Percentiles rank a stretch among this genome's conserved stretches.
Conservation (phyloP, 164 flowering plant genomes). For the Akebia trifoliata region DNA sequence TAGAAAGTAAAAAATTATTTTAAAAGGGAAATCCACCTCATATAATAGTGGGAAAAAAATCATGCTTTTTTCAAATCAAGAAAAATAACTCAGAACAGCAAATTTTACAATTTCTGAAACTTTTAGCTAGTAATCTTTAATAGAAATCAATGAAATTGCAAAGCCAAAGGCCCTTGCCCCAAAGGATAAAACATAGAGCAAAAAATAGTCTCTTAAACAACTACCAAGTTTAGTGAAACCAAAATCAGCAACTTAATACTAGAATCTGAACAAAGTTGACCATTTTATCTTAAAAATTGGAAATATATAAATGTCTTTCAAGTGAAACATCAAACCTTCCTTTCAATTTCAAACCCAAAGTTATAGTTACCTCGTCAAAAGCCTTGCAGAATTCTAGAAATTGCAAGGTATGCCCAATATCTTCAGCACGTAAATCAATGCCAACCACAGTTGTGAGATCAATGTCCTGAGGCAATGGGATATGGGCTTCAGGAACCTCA, state of each 20-base stretch:
- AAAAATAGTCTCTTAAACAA: too few species aligned
- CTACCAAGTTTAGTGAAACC: too few species aligned
- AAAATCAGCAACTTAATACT: too few species aligned
- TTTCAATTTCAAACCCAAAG: background rate
- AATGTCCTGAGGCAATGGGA: conserved; percentile 50
- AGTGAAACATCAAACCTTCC: too few species aligned
- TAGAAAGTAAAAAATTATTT: conserved; percentile 12
- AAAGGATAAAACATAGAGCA: too few species aligned
- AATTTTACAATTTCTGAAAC: background rate
- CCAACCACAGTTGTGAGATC: conserved; percentile 44
- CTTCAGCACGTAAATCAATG: conserved; percentile 48
- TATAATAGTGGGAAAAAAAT: background rate
- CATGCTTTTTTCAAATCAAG: background rate
- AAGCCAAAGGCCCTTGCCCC: too few species aligned
- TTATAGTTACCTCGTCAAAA: conserved; percentile 63
- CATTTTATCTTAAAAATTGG: background rate
- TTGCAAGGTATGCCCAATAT: conserved; percentile 77
- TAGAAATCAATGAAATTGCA: background rate
- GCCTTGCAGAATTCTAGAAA: conserved; percentile 82
- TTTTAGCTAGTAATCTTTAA: background rate
- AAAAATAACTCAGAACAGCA: background rate
- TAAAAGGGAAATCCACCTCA: background rate
- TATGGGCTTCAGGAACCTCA: conserved; percentile 10
- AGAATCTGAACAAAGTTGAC: too few species aligned
- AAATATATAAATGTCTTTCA: background rate